Evolutionary conservation across 2,329 filamentous ascomycete species (phyloP), one percentile per base, ranked within the genome.

Genomic region (Pseudocercospora crystallina): DNA sequence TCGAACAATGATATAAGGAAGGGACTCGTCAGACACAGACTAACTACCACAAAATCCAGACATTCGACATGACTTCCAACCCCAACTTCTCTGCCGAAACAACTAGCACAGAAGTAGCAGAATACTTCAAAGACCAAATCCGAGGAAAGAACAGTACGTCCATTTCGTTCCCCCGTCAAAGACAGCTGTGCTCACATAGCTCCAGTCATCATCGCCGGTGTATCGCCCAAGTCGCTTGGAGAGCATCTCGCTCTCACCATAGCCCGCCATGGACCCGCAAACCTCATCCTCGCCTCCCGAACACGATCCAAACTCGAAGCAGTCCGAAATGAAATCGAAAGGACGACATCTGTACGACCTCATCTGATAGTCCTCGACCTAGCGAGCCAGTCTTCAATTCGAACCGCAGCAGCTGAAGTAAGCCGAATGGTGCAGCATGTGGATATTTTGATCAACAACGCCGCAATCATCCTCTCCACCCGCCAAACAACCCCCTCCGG

Each of bases 401-500:
- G 44, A 13, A 12, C 31, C 33, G 39, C 37, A 12, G 44, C 43
- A 2, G 26, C 37, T 5, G 29, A 20, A 10, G 35, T 52, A 8
- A 9, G 12, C 9, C 12, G 15, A 2, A 13, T 30, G n/a, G 14
- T 52, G 14, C n/a, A 29, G 5, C 34, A 41, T n/a, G 39, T 48
- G 11, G 38, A 48, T 29, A 26, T 52, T 1, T 32, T 52, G 3
- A 43, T 52, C 43, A 52, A 52, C 38, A 48, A 47, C 34, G 49
- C 49, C 17, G 49, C 37, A 4, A 15, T 48, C 8, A 34, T 52
- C 12, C 17, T 43, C 11, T 34, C 33, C 5, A 29, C 34, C 12
- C 43, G 38, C 11, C 37, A 39, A 26, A 34, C 37, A 3, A 47
- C 38, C 2, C 8, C 11, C 13, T 43, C 47, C 11, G 76, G 76